These are phyloP conservation scores for Fusarium tjaetaba DNA, from an alignment of 2,329 filamentous ascomycete species.

Conservation along the genomic window DNA sequence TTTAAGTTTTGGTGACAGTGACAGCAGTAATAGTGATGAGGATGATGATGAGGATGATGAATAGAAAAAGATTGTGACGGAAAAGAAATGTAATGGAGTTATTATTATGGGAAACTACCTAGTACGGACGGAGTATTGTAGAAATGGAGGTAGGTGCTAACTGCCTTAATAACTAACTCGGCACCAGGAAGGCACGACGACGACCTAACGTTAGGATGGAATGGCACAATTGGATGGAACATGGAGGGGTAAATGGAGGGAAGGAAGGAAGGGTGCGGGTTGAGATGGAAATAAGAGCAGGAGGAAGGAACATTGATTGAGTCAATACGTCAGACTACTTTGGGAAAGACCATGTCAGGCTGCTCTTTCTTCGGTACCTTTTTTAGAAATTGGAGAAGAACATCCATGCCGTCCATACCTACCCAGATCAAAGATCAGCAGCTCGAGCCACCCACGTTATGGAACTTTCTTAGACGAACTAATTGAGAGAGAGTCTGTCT, in stretches of 20 bases:
- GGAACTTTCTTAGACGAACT: background rate
- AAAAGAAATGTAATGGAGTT: constrained; percentile 19
- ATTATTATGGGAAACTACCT: constrained; percentile 11
- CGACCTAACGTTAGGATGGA: background rate
- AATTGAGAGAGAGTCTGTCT: background rate
- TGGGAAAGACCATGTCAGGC: background rate
- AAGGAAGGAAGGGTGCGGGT: constrained; percentile 8
- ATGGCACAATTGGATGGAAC: constrained; percentile 3
- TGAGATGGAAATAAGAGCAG: background rate
- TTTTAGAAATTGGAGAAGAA: constrained; percentile 1
- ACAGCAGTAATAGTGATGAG: constrained; percentile 3
- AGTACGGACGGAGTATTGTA: background rate
- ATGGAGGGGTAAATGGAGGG: constrained; percentile 26
- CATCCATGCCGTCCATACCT: background rate
- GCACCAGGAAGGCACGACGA: background rate
- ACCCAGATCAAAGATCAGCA: background rate
- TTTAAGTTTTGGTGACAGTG: background rate
- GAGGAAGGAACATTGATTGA: background rate
- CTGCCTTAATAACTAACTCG: constrained; percentile 1
- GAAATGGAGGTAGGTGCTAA: constrained; percentile 27
- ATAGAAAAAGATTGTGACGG: constrained; percentile 11
- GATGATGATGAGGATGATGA: constrained; percentile 14
- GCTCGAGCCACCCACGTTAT: constrained; percentile 1
- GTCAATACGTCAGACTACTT: background rate
- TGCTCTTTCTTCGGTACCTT: background rate